Conservation (phyloP, 257 asterid species). For the Leonotis leonurus region DNA sequence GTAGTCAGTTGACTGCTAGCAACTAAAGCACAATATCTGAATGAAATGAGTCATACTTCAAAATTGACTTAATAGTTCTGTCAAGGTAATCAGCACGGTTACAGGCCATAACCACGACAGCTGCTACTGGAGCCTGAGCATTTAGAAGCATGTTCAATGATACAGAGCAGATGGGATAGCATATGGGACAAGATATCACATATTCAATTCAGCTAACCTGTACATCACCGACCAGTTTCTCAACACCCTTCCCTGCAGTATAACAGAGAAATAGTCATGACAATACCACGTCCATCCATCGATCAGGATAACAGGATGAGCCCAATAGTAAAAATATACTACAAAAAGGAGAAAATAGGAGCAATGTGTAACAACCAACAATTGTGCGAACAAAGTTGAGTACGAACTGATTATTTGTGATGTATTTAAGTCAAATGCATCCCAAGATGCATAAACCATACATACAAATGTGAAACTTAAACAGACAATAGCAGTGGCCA, state of each 20-base stretch:
- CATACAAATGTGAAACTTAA: neutral
- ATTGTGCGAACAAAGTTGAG: neutral
- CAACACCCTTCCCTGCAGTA: constrained; percentile 69
- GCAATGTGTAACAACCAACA: neutral
- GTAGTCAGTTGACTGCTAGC: constrained; percentile 19
- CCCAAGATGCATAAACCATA: neutral
- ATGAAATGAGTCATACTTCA: constrained; percentile 48
- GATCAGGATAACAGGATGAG: constrained; percentile 11
- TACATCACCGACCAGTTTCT: constrained; percentile 53
- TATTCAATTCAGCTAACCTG: constrained; percentile 51
- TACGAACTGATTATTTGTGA: neutral
- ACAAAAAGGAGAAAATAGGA: neutral
- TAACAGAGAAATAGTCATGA: constrained; percentile 21
- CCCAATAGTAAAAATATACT: neutral
- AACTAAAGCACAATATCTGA: constrained; percentile 18
- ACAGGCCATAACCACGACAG: constrained; percentile 97
- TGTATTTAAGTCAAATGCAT: neutral
- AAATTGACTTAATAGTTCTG: constrained; percentile 74
- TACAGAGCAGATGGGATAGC: constrained; percentile 8
- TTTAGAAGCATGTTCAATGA: constrained; percentile 22
- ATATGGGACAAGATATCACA: neutral
- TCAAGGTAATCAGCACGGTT: constrained; percentile 97
- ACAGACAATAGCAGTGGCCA: neutral
- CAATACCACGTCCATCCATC: constrained; percentile 7
- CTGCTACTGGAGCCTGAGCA: constrained; percentile 84